Conservation (phyloP, 805 yeast genomes). For the Wickerhamiella sergipiensis region DNA sequence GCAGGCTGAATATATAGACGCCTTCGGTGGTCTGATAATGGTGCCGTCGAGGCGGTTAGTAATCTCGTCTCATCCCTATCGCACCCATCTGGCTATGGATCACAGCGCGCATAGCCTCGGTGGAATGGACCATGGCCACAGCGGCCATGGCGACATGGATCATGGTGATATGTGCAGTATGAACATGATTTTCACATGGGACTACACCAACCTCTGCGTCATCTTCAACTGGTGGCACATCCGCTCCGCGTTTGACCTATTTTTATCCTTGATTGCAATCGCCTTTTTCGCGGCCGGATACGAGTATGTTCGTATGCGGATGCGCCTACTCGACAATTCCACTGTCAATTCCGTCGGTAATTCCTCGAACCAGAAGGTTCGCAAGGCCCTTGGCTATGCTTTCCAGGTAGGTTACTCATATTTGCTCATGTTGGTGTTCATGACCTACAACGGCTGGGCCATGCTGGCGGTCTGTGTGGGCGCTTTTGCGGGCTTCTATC, state of each 20-base stretch:
- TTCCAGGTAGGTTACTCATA: slow-evolving; percentile 19
- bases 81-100: slow-evolving; percentile 5
- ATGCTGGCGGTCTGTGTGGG: slow-evolving; percentile 64
- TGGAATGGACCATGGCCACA: slow-evolving; percentile 8
- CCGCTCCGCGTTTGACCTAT: slow-evolving; percentile 34
- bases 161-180: slow-evolving; percentile 11
- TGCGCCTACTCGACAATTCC: slow-evolving; percentile 13
- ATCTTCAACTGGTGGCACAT: slow-evolving; percentile 75
- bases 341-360: slow-evolving; percentile 1
- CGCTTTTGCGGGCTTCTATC: slow-evolving; percentile 52
- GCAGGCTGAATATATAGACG: background rate
- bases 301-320: slow-evolving; percentile 37
- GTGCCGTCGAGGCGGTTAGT: background rate
- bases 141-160: slow-evolving; percentile 12
- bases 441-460: slow-evolving; percentile 78
- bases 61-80: background rate
- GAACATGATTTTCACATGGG: slow-evolving; percentile 67
- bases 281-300: slow-evolving; percentile 40
- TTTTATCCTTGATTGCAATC: slow-evolving; percentile 39
- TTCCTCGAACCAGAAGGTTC: slow-evolving; percentile 3
- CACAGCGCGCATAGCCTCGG: slow-evolving; percentile 7
- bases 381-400: slow-evolving; percentile 16
- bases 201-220: slow-evolving; percentile 57
- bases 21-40: background rate
- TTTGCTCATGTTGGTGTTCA: slow-evolving; percentile 63